Conservation (phyloP, 176 grass and related monocot genomes). For the Echinochloa phyllopogon region DNA sequence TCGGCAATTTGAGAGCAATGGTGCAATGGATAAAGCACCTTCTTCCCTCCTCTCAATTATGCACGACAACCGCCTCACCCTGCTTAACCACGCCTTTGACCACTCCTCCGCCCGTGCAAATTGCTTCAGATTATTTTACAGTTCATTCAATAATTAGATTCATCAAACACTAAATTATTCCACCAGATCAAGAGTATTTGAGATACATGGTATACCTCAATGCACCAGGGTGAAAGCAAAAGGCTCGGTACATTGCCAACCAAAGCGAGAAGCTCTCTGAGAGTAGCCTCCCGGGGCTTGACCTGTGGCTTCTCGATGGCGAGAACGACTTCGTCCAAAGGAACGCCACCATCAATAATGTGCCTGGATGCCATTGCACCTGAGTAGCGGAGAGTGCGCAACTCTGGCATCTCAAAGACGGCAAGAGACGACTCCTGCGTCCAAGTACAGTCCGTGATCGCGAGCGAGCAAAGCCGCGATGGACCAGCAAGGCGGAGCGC, state of each 20-base stretch:
- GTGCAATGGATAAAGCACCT: slow-evolving; percentile 50
- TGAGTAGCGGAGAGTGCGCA: slow-evolving; percentile 45
- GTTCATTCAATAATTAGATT: slow-evolving; percentile 3
- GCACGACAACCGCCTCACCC: slow-evolving; percentile 48
- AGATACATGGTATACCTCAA: slow-evolving; percentile 49
- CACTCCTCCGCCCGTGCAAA: slow-evolving; percentile 39
- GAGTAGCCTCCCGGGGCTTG: slow-evolving; percentile 37
- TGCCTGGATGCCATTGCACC: slow-evolving; percentile 52
- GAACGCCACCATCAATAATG: slow-evolving; percentile 10
- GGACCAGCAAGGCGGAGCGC: slow-evolving; percentile 44
- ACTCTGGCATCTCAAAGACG: slow-evolving; percentile 29
- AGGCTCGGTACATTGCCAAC: slow-evolving; percentile 52
- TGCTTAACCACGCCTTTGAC: slow-evolving; percentile 35
- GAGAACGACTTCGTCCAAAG: slow-evolving; percentile 50
- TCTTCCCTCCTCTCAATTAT: slow-evolving; percentile 57
- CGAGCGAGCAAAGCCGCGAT: slow-evolving; percentile 43
- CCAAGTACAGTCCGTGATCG: slow-evolving; percentile 51
- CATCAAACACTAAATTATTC: not conserved
- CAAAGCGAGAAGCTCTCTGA: slow-evolving; percentile 48
- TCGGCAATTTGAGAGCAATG: slow-evolving; percentile 51
- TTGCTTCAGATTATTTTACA: slow-evolving; percentile 46
- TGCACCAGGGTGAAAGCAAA: slow-evolving; percentile 65
- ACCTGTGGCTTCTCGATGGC: slow-evolving; percentile 43
- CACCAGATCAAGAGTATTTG: slow-evolving; percentile 23
- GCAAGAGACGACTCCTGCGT: slow-evolving; percentile 34